phyloP scores from a whole-genome alignment of 2,329 filamentous ascomycete species.

The Zalaria obscura region DNA sequence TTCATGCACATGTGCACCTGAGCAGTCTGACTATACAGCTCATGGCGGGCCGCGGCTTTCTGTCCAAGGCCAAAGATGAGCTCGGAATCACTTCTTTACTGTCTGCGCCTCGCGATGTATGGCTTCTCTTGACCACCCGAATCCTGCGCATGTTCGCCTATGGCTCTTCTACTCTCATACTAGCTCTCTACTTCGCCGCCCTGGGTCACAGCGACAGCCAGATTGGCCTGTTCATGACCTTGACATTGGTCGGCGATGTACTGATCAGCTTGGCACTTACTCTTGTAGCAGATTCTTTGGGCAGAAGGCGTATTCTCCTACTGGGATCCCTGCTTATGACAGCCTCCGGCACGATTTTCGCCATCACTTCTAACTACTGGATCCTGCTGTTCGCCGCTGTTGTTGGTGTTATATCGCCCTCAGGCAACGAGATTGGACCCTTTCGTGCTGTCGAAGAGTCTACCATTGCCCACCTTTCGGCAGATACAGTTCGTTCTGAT shows the following conservation, averaged over 20 bases:
- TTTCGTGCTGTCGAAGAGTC: conserved; percentile 20
- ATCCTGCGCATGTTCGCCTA: conserved; percentile 47
- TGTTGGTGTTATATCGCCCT: conserved; percentile 18
- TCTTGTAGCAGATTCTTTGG: conserved; percentile 15
- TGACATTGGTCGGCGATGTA: conserved; percentile 19
- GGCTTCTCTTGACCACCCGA: conserved; percentile 6
- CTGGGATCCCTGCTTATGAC: conserved; percentile 16
- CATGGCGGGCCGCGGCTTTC: no score
- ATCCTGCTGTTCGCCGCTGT: conserved; percentile 17
- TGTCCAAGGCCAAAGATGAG: conserved; percentile 4
- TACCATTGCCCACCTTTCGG: conserved; percentile 17
- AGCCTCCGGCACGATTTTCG: conserved; percentile 15
- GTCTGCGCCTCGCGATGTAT: conserved; percentile 1
- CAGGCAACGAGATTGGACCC: conserved; percentile 21
- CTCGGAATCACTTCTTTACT: conserved; percentile 3
- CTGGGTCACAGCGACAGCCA: conserved; percentile 14
- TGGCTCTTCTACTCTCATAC: conserved; percentile 27
- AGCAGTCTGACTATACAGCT: no score
- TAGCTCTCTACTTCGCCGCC: conserved; percentile 15
- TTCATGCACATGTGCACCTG: no score
- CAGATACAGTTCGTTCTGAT: conserved; percentile 11
- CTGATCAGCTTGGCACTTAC: conserved; percentile 16
- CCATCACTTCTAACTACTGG: conserved; percentile 12
- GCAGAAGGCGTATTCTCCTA: conserved; percentile 14
- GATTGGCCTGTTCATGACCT: conserved; percentile 21